Base-by-base conservation (phyloP, 129 eudicot genomes). In the Arctium minus region DNA sequence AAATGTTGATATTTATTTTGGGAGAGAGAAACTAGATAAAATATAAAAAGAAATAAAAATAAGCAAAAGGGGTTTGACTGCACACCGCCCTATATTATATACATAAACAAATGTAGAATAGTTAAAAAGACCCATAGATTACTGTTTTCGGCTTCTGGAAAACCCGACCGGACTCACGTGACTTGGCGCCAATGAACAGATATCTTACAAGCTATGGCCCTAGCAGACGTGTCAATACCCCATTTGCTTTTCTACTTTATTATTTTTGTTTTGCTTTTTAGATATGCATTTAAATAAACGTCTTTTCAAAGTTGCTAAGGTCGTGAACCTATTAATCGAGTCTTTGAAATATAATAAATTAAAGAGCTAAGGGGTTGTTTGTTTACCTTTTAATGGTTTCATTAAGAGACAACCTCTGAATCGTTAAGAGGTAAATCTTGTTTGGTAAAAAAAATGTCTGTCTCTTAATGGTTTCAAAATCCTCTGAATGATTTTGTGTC, bases 111-210 rank as follows among this genome's bases (percentile, higher is more conserved):
- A 62, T 72, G 44, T 32, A 2, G 64, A 53, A 77, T 31, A 22
- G 39, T 68, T 70, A 71, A 84, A 72, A 72, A 13, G 42, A 6
- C 75, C 83, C 83, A 84, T 72, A 42, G 44, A 73, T 67, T 72
- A 62, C 42, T 78, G 75, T 72, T 72, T 60, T 73, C 75, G 83
- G 87, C 70, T 78, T 71, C 36, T 60, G 67, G 48, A 72, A 80
- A 78, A 60, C 83, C 83, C 87, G 80, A 84, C 87, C 83, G 87
- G 70, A 62, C 33, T 84, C 87, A 84, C 87, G 87, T 84, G 83
- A 84, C 75, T 72, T 78, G 82, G 82, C 82, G 67, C 74, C 75
- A 78, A 73, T 6, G 86, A 60, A 17, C 75, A 72, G 68, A 79
- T 73, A 65, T 72, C 86, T 60, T 72, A 71, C 82, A 73, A 39